phyloP scores from a whole-genome alignment of 805 yeast genomes.

The Yarrowia bubula region DNA sequence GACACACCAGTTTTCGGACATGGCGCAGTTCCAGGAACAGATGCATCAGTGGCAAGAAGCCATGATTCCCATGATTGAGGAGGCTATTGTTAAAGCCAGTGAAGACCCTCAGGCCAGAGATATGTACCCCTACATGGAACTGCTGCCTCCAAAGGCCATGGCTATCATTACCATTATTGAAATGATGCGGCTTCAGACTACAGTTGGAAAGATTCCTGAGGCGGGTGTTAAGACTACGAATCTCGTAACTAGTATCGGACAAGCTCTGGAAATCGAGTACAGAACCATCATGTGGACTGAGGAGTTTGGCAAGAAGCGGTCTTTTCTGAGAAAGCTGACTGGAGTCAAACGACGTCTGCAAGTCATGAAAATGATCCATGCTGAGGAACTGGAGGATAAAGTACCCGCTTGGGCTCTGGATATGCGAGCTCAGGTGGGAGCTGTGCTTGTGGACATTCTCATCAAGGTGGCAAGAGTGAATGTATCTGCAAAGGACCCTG shows the following conservation, averaged over 20 bases:
- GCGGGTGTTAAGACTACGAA: conserved; percentile 84
- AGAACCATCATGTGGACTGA: conserved; percentile 34
- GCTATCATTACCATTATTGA: conserved; percentile 84
- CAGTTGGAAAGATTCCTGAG: conserved; percentile 54
- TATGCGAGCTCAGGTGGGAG: conserved; percentile 71
- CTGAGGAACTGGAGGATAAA: conserved; percentile 15
- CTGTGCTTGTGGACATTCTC: conserved; percentile 68
- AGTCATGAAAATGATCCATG: neutral
- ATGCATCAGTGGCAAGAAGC: conserved; percentile 82
- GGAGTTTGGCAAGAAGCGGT: neutral
- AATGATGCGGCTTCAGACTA: conserved; percentile 65
- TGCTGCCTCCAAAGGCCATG: conserved; percentile 77
- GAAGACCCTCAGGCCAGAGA: conserved; percentile 31
- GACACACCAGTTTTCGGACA: conserved; percentile 12
- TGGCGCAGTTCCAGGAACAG: conserved; percentile 35
- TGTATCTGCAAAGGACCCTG: conserved; percentile 79
- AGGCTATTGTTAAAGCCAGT: conserved; percentile 58
- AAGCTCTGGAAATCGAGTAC: conserved; percentile 80
- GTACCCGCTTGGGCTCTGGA: conserved; percentile 52
- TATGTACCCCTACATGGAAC: conserved; percentile 56
- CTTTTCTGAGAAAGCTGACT: conserved; percentile 11
- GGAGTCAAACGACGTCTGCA: conserved; percentile 1
- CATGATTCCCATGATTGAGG: conserved; percentile 65
- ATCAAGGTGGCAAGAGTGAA: conserved; percentile 79
- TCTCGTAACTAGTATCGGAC: conserved; percentile 78